Base-by-base conservation (phyloP, 2,329 filamentous ascomycete species). In the Incumbomyces lentus region DNA sequence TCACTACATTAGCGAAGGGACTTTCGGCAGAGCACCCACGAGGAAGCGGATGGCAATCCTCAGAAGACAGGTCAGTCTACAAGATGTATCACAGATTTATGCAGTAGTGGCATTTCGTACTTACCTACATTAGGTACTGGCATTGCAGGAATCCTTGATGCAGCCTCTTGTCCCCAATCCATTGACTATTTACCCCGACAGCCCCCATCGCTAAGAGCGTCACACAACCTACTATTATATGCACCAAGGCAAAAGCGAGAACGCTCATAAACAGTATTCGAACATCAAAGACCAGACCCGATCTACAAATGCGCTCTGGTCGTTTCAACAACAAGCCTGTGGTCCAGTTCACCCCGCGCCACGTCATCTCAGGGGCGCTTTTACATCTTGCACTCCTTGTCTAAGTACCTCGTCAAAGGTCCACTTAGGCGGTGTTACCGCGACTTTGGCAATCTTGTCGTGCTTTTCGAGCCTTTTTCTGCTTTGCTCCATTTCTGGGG, bases 391-490 rank as follows among this genome's bases (percentile, higher is more conserved):
- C 17, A 82, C 84, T 52, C 85, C 85, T 44, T 75, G 72, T 55
- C 76, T 78, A 53, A 94, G 72, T 46, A 92, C 79, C 54, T 86
- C 83, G 54, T 86, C 76, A 14, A 89, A 65, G 52, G 73, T 75
- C 89, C 89, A 95, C 55, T 89, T 74, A 10, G 89, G 89, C 46
- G 86, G 78, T 34, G 65, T 71, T 43, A 78, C 58, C n/a, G 65
- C 60, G 2, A 65, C 61, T 51, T 70, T 68, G 32, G 51, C 51
- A 16, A 55, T 50, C 44, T 56, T 57, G 58, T 73, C 74, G 47
- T 75, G 71, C 39, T 64, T 62, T 55, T 72, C 68, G 48, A 70
- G 64, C 49, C 68, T 67, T 46, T 68, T 69, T 74, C 79, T 79
- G 58, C 84, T 78, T 52, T 75, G 71, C 65, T 93, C 85, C 62